Conservation (phyloP, 176 grass and related monocot species). For the Melocanna baccifera region DNA sequence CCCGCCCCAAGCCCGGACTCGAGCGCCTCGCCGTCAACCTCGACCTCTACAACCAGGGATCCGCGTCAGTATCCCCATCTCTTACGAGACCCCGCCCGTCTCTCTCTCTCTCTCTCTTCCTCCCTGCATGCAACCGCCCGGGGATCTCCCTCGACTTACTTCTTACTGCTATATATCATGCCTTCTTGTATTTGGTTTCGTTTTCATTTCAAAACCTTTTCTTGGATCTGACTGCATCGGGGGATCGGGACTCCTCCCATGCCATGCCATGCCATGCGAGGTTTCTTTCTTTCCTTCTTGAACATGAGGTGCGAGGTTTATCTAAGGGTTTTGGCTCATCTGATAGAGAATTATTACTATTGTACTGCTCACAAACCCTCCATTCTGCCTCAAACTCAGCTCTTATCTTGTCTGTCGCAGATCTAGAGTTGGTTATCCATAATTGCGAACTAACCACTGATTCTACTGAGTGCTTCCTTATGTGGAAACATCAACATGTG, state of each 20-base stretch:
- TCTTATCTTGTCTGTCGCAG: neutral
- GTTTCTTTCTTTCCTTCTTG: neutral
- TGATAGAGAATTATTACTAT: neutral
- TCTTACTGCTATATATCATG: neutral
- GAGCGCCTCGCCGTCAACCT: slow-evolving; percentile 85
- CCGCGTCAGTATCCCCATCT: slow-evolving; percentile 44
- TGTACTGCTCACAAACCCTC: neutral
- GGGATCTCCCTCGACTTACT: neutral
- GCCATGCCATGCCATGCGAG: neutral
- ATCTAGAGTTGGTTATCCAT: neutral
- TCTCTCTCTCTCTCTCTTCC: neutral
- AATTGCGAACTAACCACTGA: neutral
- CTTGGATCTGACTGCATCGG: neutral
- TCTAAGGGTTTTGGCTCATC: neutral
- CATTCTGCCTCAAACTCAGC: neutral
- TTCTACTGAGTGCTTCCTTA: neutral
- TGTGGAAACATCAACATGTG: neutral
- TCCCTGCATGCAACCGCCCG: neutral
- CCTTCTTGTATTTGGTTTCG: neutral
- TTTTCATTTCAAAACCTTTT: neutral
- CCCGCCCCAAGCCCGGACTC: slow-evolving; percentile 72
- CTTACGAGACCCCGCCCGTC: no score
- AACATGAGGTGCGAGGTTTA: neutral
- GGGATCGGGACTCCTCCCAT: neutral
- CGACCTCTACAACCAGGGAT: slow-evolving; percentile 98